These are phyloP conservation scores for Paracamarosporium sp. DNA, from an alignment of 2,329 filamentous ascomycete genomes.

Conservation along the genomic window DNA sequence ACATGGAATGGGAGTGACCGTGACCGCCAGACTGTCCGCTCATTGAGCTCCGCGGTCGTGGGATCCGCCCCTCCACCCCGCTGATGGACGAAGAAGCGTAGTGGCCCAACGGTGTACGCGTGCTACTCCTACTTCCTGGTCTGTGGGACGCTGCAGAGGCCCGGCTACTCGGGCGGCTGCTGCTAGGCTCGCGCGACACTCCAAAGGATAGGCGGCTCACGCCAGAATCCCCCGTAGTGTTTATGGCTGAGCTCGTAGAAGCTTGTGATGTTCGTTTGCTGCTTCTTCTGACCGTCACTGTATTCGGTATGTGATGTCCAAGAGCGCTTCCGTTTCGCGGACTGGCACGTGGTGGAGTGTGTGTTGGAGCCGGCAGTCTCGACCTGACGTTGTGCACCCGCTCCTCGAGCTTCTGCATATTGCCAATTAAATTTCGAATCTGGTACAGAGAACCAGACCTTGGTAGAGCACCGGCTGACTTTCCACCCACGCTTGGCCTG, in stretches of 20 bases:
- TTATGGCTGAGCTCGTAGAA: slow-evolving; percentile 48
- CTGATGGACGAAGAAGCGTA: slow-evolving; percentile 57
- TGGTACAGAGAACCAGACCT: slow-evolving; percentile 82
- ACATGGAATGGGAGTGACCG: slow-evolving; percentile 39
- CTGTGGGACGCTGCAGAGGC: slow-evolving; percentile 53
- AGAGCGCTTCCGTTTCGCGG: slow-evolving; percentile 66
- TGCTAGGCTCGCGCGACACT: slow-evolving; percentile 37
- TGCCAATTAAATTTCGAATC: slow-evolving; percentile 90
- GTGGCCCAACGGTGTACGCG: slow-evolving; percentile 69
- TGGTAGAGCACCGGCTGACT: slow-evolving; percentile 58
- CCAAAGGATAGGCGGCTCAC: slow-evolving; percentile 60
- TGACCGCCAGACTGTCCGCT: slow-evolving; percentile 60
- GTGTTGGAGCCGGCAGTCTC: slow-evolving; percentile 82
- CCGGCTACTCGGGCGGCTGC: slow-evolving; percentile 75
- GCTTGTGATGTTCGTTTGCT: slow-evolving; percentile 69
- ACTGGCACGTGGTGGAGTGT: slow-evolving; percentile 81
- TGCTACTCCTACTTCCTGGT: slow-evolving; percentile 70
- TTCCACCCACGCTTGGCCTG: slow-evolving; percentile 51
- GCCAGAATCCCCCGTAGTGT: slow-evolving; percentile 30
- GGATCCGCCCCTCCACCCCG: slow-evolving; percentile 49
- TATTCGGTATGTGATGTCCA: slow-evolving; percentile 59
- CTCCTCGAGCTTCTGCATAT: slow-evolving; percentile 96
- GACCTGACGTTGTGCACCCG: slow-evolving; percentile 90
- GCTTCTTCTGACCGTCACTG: slow-evolving; percentile 69
- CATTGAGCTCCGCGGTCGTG: slow-evolving; percentile 73